Base-by-base conservation (phyloP, 176 grass and related monocot species). In the Oryza longistaminata region DNA sequence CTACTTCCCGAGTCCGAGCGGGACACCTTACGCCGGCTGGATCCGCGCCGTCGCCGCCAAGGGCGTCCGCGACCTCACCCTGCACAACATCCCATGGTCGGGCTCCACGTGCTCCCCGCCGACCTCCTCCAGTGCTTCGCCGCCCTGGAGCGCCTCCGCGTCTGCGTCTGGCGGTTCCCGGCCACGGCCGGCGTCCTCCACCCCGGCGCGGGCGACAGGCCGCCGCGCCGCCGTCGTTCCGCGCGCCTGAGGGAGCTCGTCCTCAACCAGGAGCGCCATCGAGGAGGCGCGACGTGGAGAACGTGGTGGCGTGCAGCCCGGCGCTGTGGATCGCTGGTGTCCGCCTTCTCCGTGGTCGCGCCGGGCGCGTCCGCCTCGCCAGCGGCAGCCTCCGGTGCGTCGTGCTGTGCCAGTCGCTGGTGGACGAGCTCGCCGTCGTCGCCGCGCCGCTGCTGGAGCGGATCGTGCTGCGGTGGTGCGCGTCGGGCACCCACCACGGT, bases 381-480 rank as follows among this genome's bases (percentile, higher is more conserved):
- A 22, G 48, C 34, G 44, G 29, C 21, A 52, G 48, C 67, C 80
- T 82, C 43, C 48, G 80, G 3, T 70, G 80, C 80, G 19, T 82
- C 15, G 3, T 71, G 29, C 11, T 82, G 45, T 82, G 31, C 26
- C 10, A 42, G 46, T 70, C 45, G 12, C 1, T 14, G 11, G 4
- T 17, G 65, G 27, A 27, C 3, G 48, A 60, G 80, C 66, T 82
- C 31, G 29, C 11, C 19, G 31, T 40, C 46, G 24, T 53, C 21
- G 43, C 27, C 14, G 48, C 67, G 31, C 79, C 67, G 4, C 11
- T 37, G 3, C 67, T 82, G 17, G 44, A 52, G 67, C 80, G 67
- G 21, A 31, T 53, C 46, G 34, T 82, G 11, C 2, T 82, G 29
- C 37, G 58, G 52, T 3, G 58, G 52, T 3, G 17, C 19, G 24